Evolutionary conservation across 345 rosid species (phyloP), one percentile per base, ranked within the genome.

Genomic region (Aquilaria yunnanensis): DNA sequence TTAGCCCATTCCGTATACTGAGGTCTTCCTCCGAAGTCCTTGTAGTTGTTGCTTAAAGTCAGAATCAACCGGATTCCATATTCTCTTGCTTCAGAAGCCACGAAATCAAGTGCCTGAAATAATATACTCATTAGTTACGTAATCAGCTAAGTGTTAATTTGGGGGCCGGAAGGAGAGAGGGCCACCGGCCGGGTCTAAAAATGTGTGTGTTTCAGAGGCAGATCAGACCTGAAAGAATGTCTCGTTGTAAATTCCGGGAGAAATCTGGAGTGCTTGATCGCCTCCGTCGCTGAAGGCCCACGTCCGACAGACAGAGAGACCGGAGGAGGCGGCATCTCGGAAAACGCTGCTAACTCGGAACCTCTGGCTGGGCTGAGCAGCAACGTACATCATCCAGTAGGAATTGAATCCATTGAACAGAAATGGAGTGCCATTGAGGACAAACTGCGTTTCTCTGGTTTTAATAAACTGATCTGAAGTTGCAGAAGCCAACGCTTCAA

Each of bases 231-330:
- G 80, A 66, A 79, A 82, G 30, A 71, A 69, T 4, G 12, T 13
- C 47, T 82, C 74, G 51, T 64, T 56, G 43, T 79, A 79, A 57
- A 75, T 67, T 1, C 80, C 82, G 0, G 87, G 77, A 51, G 82
- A 67, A 0, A 49, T 61, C 67, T 82, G 84, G 7, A 82, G 77
- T 43, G 82, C 78, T 10, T 59, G 57, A 23, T 59, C 51, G 11
- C 74, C 71, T 23, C 82, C 82, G 8, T 79, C 86, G 43, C 69
- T 75, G 45, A 82, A 82, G 0, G 86, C 86, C 86, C 82, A 82
- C 2, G 86, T 72, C 34, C 86, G 45, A 47, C 80, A 74, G 13
- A 82, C 77, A 23, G 49, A 66, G 23, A 82, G 78, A n/a, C 80
- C 80, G 1, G 69, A 67, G 2, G 74, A 70, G 0, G 66, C 54